Conservation (phyloP, 1,284 basidiomycete species). For the Coniferiporia weirii region DNA sequence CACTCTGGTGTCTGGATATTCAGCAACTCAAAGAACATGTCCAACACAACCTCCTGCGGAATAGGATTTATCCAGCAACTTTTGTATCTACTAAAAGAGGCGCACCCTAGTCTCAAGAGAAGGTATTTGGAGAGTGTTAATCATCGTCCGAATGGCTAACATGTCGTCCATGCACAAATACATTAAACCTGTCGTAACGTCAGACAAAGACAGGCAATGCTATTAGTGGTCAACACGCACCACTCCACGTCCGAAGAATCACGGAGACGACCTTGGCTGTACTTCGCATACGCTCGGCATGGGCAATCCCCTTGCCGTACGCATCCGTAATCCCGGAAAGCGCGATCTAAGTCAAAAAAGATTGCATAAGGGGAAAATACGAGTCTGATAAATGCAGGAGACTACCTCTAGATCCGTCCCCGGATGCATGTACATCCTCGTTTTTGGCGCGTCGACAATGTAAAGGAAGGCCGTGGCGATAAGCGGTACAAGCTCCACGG, state of each 20-base stretch:
- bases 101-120: conserved; percentile 79
- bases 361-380: conserved; percentile 16
- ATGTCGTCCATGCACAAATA: conserved; percentile 92
- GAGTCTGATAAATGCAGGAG: not conserved
- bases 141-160: conserved; percentile 78
- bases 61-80: conserved; percentile 6
- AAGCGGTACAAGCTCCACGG: conserved; percentile 78
- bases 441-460: conserved; percentile 82
- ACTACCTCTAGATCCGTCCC: conserved; percentile 87
- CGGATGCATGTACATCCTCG: conserved; percentile 73
- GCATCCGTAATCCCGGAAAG: conserved; percentile 87
- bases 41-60: conserved; percentile 79
- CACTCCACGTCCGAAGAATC: conserved; percentile 91
- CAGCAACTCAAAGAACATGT: conserved; percentile 92
- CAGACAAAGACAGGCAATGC: conserved; percentile 13
- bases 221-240: conserved; percentile 41
- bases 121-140: conserved; percentile 86
- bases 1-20: conserved; percentile 87
- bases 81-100: conserved; percentile 10
- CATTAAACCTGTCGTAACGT: conserved; percentile 62
- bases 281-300: conserved; percentile 73
- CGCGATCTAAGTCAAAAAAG: conserved; percentile 54
- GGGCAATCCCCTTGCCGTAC: conserved; percentile 75
- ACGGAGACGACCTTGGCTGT: conserved; percentile 77
- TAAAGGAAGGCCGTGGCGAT: conserved; percentile 83